Conservation (phyloP, 768 basidiomycete genomes). For the Tricholoma matsutake region DNA sequence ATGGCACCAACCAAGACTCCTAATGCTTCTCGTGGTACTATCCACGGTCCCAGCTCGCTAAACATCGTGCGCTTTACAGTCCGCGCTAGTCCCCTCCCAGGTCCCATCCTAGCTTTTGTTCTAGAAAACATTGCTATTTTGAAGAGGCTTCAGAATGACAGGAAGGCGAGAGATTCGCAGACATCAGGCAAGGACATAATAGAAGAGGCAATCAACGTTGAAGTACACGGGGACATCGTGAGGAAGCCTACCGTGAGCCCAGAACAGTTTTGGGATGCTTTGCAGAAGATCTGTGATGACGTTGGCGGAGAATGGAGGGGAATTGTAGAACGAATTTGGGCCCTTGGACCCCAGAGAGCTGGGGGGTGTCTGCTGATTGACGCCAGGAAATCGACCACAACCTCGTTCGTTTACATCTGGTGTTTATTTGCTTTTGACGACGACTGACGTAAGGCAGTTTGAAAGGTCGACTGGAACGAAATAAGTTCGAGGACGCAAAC, state of each 20-base stretch:
- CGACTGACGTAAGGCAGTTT: slow-evolving; percentile 37
- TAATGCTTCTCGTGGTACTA: slow-evolving; percentile 71
- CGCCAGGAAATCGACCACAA: slow-evolving; percentile 41
- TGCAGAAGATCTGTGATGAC: slow-evolving; percentile 60
- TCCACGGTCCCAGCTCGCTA: slow-evolving; percentile 64
- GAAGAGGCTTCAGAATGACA: slow-evolving; percentile 54
- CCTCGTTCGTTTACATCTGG: slow-evolving; percentile 49
- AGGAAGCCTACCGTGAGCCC: slow-evolving; percentile 62
- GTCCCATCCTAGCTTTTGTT: slow-evolving; percentile 70
- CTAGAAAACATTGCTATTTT: slow-evolving; percentile 66
- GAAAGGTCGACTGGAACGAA: slow-evolving; percentile 46
- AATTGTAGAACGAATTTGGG: slow-evolving; percentile 73
- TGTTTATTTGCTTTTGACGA: neutral
- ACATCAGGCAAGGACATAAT: slow-evolving; percentile 33
- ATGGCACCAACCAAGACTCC: slow-evolving; percentile 82
- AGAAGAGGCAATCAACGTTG: slow-evolving; percentile 37
- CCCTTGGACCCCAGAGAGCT: slow-evolving; percentile 85
- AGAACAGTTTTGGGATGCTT: slow-evolving; percentile 77
- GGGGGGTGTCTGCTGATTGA: slow-evolving; percentile 90
- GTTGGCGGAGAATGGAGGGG: slow-evolving; percentile 86
- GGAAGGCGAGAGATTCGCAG: slow-evolving; percentile 28
- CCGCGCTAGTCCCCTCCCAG: slow-evolving; percentile 78
- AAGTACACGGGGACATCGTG: slow-evolving; percentile 55
- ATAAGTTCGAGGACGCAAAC: slow-evolving; percentile 26
- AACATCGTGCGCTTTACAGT: slow-evolving; percentile 79